Evolutionary conservation across 148 eudicot species (phyloP).

Genomic region (Rhododendron williamsianum): DNA sequence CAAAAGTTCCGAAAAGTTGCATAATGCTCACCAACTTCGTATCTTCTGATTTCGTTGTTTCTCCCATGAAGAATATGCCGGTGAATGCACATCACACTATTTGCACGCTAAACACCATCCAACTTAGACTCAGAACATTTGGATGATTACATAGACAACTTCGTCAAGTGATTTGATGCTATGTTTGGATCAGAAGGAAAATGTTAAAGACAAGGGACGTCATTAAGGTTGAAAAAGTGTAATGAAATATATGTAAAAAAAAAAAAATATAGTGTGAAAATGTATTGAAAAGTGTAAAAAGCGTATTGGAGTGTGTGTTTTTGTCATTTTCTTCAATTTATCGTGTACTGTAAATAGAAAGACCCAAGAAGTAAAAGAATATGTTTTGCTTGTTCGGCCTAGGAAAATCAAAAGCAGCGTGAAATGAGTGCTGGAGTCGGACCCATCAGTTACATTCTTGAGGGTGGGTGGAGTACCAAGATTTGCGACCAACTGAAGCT

Average conservation of each 20-base stretch:
- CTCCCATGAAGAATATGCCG: neutral
- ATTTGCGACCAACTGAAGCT: too few relatives aligned
- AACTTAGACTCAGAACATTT: neutral
- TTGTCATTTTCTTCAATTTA: too few relatives aligned
- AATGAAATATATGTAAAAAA: too few relatives aligned
- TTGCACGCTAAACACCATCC: neutral
- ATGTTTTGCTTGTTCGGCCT: neutral
- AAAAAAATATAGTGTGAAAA: too few relatives aligned
- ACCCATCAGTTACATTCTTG: too few relatives aligned
- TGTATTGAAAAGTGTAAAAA: too few relatives aligned
- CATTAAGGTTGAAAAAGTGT: too few relatives aligned
- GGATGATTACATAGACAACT: neutral
- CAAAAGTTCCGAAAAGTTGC: neutral
- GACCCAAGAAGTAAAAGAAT: neutral
- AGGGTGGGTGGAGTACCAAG: too few relatives aligned
- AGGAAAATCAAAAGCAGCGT: neutral
- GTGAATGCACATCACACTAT: neutral
- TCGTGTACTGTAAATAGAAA: too few relatives aligned
- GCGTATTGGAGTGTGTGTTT: too few relatives aligned
- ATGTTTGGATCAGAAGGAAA: neutral
- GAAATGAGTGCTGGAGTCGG: too few relatives aligned
- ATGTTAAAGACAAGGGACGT: neutral
- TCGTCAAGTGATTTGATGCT: neutral
- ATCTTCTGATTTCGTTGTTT: neutral
- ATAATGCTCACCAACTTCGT: neutral